phyloP scores from a whole-genome alignment of 164 flowering plant genomes.

The Warburgia ugandensis region DNA sequence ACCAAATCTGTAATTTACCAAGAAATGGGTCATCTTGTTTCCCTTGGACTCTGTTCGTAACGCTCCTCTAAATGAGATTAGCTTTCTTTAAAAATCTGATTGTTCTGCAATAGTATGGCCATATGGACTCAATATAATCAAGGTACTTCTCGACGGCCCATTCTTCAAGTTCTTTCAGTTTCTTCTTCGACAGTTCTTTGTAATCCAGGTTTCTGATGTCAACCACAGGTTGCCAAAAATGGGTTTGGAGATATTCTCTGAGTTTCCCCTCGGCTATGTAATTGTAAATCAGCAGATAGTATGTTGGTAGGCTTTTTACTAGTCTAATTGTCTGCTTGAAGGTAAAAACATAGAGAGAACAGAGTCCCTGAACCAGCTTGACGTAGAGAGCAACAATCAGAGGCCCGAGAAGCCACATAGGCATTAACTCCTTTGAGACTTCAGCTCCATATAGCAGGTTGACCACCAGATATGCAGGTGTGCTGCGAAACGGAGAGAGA shows the following conservation, averaged over 20 bases:
- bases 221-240: slow-evolving; percentile 40
- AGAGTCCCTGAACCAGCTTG: slow-evolving; percentile 47
- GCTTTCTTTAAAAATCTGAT: slow-evolving; percentile 76
- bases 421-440: slow-evolving; percentile 73
- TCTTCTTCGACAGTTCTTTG: slow-evolving; percentile 29
- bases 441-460: slow-evolving; percentile 54
- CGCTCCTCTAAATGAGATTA: slow-evolving; percentile 57
- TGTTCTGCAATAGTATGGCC: slow-evolving; percentile 81
- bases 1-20: too few species aligned
- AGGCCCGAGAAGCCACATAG: slow-evolving; percentile 81
- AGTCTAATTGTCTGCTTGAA: slow-evolving; percentile 49
- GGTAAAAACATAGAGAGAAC: slow-evolving; percentile 53
- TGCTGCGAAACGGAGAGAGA: slow-evolving; percentile 35
- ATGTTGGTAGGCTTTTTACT: slow-evolving; percentile 43
- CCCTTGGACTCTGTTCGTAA: too few species aligned
- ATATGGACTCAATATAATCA: slow-evolving; percentile 60
- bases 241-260: slow-evolving; percentile 27
- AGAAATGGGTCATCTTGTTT: too few species aligned
- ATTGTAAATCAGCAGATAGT: slow-evolving; percentile 23
- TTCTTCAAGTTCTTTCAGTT: slow-evolving; percentile 31
- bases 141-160: slow-evolving; percentile 51
- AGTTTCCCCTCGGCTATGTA: slow-evolving; percentile 50
- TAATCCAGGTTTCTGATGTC: slow-evolving; percentile 42
- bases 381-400: slow-evolving; percentile 58
- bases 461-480: slow-evolving; percentile 52